Percentiles rank a stretch among this genome's conserved stretches.
Evolutionary conservation across 257 asterid species (phyloP).

Genomic region (Salvia rosmarinus): DNA sequence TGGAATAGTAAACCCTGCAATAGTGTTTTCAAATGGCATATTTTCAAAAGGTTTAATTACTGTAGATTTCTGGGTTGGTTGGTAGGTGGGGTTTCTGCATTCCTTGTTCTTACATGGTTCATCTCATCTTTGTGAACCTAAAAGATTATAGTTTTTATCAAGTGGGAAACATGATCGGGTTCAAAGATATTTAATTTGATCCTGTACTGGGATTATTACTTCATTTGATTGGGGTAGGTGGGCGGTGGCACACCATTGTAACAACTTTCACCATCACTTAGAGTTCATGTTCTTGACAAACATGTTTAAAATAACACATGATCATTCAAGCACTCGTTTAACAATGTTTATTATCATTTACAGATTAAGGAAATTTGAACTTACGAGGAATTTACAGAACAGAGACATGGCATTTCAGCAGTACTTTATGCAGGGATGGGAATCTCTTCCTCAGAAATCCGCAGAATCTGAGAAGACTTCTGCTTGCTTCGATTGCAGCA

Average conservation of each 20-base stretch:
- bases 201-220: not conserved
- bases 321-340: not conserved
- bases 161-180: not conserved
- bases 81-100: too few relatives aligned
- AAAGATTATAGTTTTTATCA: not conserved
- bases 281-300: not conserved
- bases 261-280: not conserved
- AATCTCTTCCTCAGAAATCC: conserved; percentile 47
- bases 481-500: conserved; percentile 80
- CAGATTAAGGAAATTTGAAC: conserved; percentile 22
- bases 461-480: conserved; percentile 49
- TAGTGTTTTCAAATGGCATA: not conserved
- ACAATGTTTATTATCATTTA: conserved; percentile 13
- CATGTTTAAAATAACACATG: not conserved
- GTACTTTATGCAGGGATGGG: conserved; percentile 54
- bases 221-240: conserved; percentile 6
- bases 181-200: not conserved
- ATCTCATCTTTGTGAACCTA: not conserved
- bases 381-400: not conserved
- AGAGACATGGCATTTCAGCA: conserved; percentile 61
- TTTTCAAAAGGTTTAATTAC: too few relatives aligned
- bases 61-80: too few relatives aligned
- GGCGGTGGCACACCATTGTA: not conserved
- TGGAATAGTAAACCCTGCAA: not conserved
- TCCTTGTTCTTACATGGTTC: too few relatives aligned